Evolutionary conservation across 192 early-diverging fungal genomes (phyloP), one percentile per base, ranked within the genome.

Genomic region (Rhizophagus sp.): DNA sequence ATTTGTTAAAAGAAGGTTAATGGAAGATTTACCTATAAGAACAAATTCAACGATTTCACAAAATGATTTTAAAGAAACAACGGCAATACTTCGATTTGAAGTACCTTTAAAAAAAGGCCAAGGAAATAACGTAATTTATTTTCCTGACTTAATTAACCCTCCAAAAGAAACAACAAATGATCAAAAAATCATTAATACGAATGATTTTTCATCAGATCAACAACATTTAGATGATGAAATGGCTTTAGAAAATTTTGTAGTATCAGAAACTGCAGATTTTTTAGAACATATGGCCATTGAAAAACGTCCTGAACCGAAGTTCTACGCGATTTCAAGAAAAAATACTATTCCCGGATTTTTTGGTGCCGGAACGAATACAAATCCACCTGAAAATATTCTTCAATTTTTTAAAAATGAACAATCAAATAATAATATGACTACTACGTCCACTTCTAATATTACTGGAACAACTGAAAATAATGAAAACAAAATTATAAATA

Each of bases 181-280:
- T 57, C 52, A 57, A 22, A 57, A 52, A 13, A 17, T 52, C 50
- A 17, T 52, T 52, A 66, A 30, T 19, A 17, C 2, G 15, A 15
- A 67, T 33, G 24, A 27, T 33, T 13, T 13, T 34, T 33, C 17
- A 33, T 27, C 27, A 67, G 65, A 67, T 25, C 25, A 27, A 33
- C 25, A 33, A 33, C 15, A 67, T 33, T 33, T 67, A 17, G 65
- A 67, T 25, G 62, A 63, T 33, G 65, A 67, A 67, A 67, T 27
- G 25, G 65, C 30, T 67, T 67, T 67, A 67, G 65, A 67, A 34
- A 67, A 67, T 67, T 67, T 67, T 33, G 33, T 67, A 33, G 65
- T 67, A 27, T 17, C 65, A 30, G 65, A 67, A 67, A 67, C 65
- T 4, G 12, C 65, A 33, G 33, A 67, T 67, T 67, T 67, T 67